Evolutionary conservation across 176 grass and related monocot species (phyloP).

Genomic region (Carex myosuroides): DNA sequence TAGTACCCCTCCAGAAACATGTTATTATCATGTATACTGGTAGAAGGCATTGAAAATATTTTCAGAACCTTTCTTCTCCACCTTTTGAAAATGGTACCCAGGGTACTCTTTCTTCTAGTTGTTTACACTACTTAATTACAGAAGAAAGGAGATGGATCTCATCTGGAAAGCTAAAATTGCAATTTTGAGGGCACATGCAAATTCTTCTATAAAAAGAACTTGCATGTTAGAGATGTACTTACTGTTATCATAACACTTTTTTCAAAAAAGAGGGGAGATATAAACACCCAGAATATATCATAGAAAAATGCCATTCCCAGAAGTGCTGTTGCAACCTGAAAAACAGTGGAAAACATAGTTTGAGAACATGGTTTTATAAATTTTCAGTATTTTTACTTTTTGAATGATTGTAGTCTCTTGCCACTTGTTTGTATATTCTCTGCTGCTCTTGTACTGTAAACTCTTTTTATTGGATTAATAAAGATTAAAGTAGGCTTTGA

Average conservation of each 20-base stretch:
- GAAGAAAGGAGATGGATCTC: background rate
- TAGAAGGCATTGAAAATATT: background rate
- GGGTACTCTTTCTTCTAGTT: background rate
- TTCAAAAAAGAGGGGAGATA: conserved; percentile 86
- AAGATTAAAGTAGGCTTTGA: background rate
- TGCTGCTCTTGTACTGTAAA: no score
- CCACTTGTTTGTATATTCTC: background rate
- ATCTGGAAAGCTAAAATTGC: background rate
- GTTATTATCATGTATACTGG: background rate
- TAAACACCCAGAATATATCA: conserved; percentile 99
- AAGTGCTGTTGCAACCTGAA: conserved; percentile 74
- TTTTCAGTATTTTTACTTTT: background rate
- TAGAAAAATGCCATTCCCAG: conserved; percentile 67
- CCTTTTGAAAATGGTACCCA: background rate
- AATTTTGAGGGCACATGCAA: background rate
- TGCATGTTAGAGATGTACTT: conserved; percentile 16
- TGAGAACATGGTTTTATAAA: background rate
- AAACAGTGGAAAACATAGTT: conserved; percentile 8
- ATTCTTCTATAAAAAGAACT: background rate
- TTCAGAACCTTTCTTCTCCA: background rate
- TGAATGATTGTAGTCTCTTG: background rate
- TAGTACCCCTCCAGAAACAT: background rate
- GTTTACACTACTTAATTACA: background rate
- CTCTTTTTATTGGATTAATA: background rate
- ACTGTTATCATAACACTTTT: conserved; percentile 98